Base-by-base conservation (phyloP, 257 asterid genomes). In the Pogostemon cablin region DNA sequence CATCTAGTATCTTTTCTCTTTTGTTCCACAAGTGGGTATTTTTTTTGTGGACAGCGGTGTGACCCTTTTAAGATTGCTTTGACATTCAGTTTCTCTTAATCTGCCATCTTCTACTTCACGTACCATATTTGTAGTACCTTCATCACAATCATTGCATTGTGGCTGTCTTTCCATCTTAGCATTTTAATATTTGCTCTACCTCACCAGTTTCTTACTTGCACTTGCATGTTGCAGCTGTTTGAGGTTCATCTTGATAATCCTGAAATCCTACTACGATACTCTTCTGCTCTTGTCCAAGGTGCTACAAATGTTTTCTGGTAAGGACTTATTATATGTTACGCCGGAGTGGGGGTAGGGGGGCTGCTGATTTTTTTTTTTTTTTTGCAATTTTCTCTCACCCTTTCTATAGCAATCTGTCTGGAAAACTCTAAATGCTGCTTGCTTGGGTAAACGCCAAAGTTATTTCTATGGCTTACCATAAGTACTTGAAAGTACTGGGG, bases 281-380 rank as follows among this genome's bases (percentile, higher is more conserved):
- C 96, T 11, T 86, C 90, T 62, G 99, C 99, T 80, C 97, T 95
- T 68, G 89, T 91, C 65, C 95, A 91, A 84, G 99, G 98, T 77
- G 95, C 98, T 80, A 84, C 88, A 78, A 89, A 82, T 84, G 96
- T 95, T 69, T 95, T 95, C 86, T 95, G 99, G 99, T 95, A 89
- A 77, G 91, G 77, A 62, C 72, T 79, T 37, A 25, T 49, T 39
- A 9, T 58, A 11, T 73, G 47, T 0, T 25, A 25, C 1, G 1
- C 32, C 32, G 32, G 32, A 25, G 32, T 25, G 32, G 1, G 59
- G 43, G 20, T 71, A 72, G 79, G 83, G 86, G 67, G 82, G 39
- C 78, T 86, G 62, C 81, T 76, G 79, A 77, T 82, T 76, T 79
- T 32, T 53, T 12, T 40, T 40, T 46, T 37, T 43, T 68, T 61